Evolutionary conservation across 1,284 basidiomycete genomes (phyloP), one percentile per base, ranked within the genome.

Genomic region (Sporisorium sorghi): DNA sequence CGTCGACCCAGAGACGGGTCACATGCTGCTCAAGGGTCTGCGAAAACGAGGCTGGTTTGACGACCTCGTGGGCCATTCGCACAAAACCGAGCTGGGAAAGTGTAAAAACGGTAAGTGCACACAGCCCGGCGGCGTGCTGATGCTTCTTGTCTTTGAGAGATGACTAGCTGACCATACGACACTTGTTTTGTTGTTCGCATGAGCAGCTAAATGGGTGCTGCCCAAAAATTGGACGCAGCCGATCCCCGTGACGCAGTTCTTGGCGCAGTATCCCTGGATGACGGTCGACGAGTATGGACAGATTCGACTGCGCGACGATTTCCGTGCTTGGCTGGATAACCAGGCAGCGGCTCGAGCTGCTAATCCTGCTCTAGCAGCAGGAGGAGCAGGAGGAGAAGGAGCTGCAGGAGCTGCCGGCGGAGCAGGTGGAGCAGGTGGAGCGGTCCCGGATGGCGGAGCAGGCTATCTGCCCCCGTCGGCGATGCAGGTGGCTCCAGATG

Each of bases 261-360:
- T 37, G 37, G 59, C 56, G 2, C 73, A 75, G 73, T 75, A 75
- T 55, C 73, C 63, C 1, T 71, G 59, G 63, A 40, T 60, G 57
- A 37, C 48, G 6, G 59, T 67, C 8, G 63, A 71, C 24, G 58
- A 70, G 5, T 42, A 47, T 6, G 71, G 73, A 0, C 61, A 59
- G 51, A 37, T 58, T 28, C 58, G 35, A 21, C 40, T 74, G 37
- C 35, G 62, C n/a, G 55, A 59, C 10, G 67, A 62, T 6, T 69
- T 51, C 49, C 37, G 30, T n/a, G 42, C 24, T 8, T 74, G 65
- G 65, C 12, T 73, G 46, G 33, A 73, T 30, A 57, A 73, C 51
- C 49, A 37, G 5, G 57, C 15, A 1, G 61, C 54, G 7, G 42
- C 47, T 10, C 8, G 33, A 19, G 12, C 32, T n/a, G 52, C 46